phyloP scores from a whole-genome alignment of 1,284 basidiomycete species.

The Testicularia cyperi region DNA sequence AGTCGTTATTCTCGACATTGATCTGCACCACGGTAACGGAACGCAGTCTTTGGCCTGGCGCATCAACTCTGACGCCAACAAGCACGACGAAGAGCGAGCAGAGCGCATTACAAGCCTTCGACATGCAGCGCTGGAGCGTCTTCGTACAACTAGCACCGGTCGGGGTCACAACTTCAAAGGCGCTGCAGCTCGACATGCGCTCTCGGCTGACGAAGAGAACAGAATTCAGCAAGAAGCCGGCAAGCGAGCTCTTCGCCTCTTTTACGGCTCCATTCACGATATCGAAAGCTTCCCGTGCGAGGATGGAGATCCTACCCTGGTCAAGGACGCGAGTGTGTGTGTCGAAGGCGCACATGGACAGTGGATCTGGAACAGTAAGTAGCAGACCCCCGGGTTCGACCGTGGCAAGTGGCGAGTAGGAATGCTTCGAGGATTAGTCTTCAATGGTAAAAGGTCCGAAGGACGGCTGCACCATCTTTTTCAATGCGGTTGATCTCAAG shows the following conservation, averaged over 20 bases:
- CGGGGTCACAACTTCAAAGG: slow-evolving; percentile 7
- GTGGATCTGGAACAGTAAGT: slow-evolving; percentile 66
- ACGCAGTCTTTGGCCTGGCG: slow-evolving; percentile 89
- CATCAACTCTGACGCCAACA: slow-evolving; percentile 78
- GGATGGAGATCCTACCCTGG: slow-evolving; percentile 75
- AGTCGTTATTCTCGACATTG: slow-evolving; percentile 86
- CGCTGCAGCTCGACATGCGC: slow-evolving; percentile 9
- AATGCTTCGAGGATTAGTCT: no score
- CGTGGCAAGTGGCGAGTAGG: no score
- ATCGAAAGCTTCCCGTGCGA: slow-evolving; percentile 87
- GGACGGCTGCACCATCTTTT: slow-evolving; percentile 11
- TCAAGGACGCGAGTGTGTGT: slow-evolving; percentile 78
- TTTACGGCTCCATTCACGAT: slow-evolving; percentile 87
- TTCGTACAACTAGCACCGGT: slow-evolving; percentile 7
- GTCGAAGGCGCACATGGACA: slow-evolving; percentile 83
- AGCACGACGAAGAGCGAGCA: slow-evolving; percentile 32
- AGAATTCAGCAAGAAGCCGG: slow-evolving; percentile 21
- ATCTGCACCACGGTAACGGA: slow-evolving; percentile 83
- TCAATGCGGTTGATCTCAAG: no score
- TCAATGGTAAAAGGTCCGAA: slow-evolving; percentile 58
- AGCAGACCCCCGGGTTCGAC: neutral
- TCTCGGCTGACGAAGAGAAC: slow-evolving; percentile 14
- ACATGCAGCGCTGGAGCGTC: slow-evolving; percentile 14
- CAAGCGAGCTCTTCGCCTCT: slow-evolving; percentile 67
- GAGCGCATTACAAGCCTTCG: slow-evolving; percentile 33